Percentiles rank a stretch among this genome's conserved stretches.
These are phyloP conservation scores for Cystobasidiaceae sp. DNA, from an alignment of 1,284 basidiomycete genomes.

Conservation along the genomic window DNA sequence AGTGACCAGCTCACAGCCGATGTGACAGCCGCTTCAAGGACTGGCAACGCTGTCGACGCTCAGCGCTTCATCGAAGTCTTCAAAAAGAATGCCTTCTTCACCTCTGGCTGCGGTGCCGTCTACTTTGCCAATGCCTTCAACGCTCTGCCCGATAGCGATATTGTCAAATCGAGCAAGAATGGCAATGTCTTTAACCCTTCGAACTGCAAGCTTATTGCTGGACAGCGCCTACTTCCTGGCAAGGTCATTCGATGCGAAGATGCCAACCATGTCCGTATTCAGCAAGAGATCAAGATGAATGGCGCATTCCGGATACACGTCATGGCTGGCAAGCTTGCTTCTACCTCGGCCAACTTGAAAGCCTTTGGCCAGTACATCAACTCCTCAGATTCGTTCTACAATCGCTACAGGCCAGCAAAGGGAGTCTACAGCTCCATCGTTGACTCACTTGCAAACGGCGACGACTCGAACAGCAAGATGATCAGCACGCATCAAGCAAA, in stretches of 20 bases:
- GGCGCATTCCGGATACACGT: slow-evolving; percentile 43
- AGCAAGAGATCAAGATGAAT: slow-evolving; percentile 45
- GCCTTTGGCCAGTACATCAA: slow-evolving; percentile 38
- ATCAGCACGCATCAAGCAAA: slow-evolving; percentile 30
- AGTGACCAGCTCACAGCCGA: slow-evolving; percentile 37
- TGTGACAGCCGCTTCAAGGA: slow-evolving; percentile 13
- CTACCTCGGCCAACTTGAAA: slow-evolving; percentile 28
- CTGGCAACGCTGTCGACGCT: slow-evolving; percentile 40
- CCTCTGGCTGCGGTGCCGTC: slow-evolving; percentile 42
- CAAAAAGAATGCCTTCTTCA: slow-evolving; percentile 43
- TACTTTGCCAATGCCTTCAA: slow-evolving; percentile 42
- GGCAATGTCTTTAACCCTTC: slow-evolving; percentile 37
- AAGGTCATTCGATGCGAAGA: slow-evolving; percentile 42
- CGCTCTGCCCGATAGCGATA: slow-evolving; percentile 37
- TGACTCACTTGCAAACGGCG: slow-evolving; percentile 34
- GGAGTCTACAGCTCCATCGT: slow-evolving; percentile 36
- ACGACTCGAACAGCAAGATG: slow-evolving; percentile 33
- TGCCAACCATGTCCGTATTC: slow-evolving; percentile 43
- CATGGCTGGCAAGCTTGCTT: slow-evolving; percentile 35
- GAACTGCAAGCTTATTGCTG: slow-evolving; percentile 34
- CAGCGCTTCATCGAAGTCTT: slow-evolving; percentile 42
- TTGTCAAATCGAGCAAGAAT: slow-evolving; percentile 36
- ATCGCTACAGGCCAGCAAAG: slow-evolving; percentile 38
- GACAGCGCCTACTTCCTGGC: slow-evolving; percentile 42
- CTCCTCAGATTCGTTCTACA: slow-evolving; percentile 41